Evolutionary conservation across 1,284 basidiomycete genomes (phyloP).

Genomic region (Trichosporon sp.): DNA sequence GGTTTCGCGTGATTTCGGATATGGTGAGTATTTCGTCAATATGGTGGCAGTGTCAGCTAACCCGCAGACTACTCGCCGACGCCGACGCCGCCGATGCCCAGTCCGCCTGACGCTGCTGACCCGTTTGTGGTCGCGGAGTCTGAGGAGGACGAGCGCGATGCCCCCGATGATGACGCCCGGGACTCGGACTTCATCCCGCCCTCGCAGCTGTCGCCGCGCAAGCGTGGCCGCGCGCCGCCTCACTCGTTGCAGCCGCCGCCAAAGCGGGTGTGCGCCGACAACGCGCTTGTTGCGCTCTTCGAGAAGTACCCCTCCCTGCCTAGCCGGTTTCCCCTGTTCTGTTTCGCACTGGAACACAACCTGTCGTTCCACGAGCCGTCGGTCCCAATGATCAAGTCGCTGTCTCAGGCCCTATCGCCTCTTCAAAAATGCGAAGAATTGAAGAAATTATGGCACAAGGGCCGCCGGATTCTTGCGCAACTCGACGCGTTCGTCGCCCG

Average conservation of each 20-base stretch:
- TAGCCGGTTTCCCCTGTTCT: constrained; percentile 46
- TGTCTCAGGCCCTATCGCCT: constrained; percentile 37
- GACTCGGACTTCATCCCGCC: neutral
- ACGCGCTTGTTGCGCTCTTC: constrained; percentile 32
- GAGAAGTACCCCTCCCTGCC: constrained; percentile 38
- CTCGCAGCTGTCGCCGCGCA: neutral
- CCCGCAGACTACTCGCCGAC: neutral
- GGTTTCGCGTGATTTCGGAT: neutral
- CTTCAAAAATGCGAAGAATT: constrained; percentile 41
- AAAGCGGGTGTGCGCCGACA: neutral
- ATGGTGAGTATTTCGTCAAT: neutral
- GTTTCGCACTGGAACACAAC: constrained; percentile 44
- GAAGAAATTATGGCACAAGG: constrained; percentile 40
- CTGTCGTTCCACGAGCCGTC: constrained; percentile 44
- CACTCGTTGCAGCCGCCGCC: neutral
- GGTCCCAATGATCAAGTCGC: constrained; percentile 46
- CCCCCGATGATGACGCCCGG: neutral
- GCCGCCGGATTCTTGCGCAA: constrained; percentile 41
- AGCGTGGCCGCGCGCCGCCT: neutral
- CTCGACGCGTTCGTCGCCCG: constrained; percentile 44
- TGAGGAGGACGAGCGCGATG: neutral
- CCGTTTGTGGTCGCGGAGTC: neutral
- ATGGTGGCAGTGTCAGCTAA: neutral
- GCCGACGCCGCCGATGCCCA: neutral
- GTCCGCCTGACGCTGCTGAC: neutral